phyloP scores from a whole-genome alignment of 768 basidiomycete species.

The Lactarius hengduanensis region DNA sequence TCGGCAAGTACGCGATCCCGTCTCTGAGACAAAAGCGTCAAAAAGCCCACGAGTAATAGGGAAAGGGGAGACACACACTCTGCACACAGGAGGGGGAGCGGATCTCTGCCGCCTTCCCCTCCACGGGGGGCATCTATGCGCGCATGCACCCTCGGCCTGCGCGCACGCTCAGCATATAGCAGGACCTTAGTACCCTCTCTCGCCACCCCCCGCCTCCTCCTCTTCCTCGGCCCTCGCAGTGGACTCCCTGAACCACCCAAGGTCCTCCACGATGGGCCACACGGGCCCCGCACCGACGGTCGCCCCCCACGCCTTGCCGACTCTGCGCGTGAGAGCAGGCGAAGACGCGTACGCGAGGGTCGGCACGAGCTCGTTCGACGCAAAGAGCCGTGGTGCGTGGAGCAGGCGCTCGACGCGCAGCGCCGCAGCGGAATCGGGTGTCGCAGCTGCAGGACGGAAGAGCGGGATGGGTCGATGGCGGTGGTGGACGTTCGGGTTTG shows the following conservation, averaged over 20 bases:
- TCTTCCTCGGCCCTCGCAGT: conserved; percentile 33
- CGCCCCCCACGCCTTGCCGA: conserved; percentile 69
- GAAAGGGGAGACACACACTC: conserved; percentile 44
- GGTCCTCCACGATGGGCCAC: conserved; percentile 78
- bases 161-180: conserved; percentile 10
- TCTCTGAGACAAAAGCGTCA: conserved; percentile 41
- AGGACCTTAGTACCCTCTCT: conserved; percentile 27
- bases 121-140: conserved; percentile 40
- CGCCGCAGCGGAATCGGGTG: conserved; percentile 30
- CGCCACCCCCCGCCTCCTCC: conserved; percentile 45
- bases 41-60: conserved; percentile 8
- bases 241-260: conserved; percentile 75
- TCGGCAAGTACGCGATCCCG: conserved; percentile 59
- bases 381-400: conserved; percentile 51
- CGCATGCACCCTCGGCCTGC: conserved; percentile 53
- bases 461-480: conserved; percentile 69
- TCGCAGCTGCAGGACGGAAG: conserved; percentile 35
- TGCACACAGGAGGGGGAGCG: conserved; percentile 36
- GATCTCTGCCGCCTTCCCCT: conserved; percentile 36
- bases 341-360: conserved; percentile 60
- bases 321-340: conserved; percentile 48
- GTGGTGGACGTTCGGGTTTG: conserved; percentile 67
- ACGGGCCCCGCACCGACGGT: conserved; percentile 74
- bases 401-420: conserved; percentile 59
- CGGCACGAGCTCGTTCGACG: conserved; percentile 39